phyloP scores from a whole-genome alignment of 2,329 filamentous ascomycete genomes.

The Graphiopsis chlorocephala region DNA sequence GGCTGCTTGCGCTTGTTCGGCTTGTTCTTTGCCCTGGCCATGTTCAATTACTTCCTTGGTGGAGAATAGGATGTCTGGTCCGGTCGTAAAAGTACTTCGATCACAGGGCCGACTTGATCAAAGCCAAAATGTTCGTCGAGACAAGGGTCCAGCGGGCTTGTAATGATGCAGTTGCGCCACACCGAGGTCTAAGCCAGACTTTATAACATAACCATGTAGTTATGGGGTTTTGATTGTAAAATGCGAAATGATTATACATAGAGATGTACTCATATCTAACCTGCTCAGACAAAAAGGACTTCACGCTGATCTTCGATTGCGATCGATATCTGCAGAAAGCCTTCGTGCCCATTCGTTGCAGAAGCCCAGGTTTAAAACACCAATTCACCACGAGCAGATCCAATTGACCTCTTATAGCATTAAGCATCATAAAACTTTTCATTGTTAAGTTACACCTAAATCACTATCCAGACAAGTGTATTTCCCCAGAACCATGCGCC shows the following conservation, averaged over 20 bases:
- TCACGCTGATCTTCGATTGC: background rate
- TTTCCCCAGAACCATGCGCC: background rate
- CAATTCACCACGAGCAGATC: background rate
- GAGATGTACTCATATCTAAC: background rate
- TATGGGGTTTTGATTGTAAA: background rate
- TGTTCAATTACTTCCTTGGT: background rate
- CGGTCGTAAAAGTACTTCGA: background rate
- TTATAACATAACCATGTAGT: too few relatives aligned
- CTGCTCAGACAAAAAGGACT: background rate
- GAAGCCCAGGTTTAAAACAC: background rate
- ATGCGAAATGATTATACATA: background rate
- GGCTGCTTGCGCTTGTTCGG: conserved; percentile 15
- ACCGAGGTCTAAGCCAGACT: background rate
- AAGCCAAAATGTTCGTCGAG: background rate
- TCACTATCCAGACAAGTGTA: background rate
- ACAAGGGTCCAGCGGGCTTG: background rate
- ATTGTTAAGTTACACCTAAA: background rate
- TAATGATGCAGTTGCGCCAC: background rate
- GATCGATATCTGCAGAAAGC: background rate
- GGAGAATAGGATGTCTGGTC: background rate
- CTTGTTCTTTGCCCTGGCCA: conserved; percentile 15
- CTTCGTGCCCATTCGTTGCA: background rate
- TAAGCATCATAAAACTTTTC: background rate
- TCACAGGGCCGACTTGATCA: background rate
- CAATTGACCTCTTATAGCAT: too few relatives aligned